phyloP scores from a whole-genome alignment of 2,329 filamentous ascomycete species.

The Penicillium aurantiogriseum region DNA sequence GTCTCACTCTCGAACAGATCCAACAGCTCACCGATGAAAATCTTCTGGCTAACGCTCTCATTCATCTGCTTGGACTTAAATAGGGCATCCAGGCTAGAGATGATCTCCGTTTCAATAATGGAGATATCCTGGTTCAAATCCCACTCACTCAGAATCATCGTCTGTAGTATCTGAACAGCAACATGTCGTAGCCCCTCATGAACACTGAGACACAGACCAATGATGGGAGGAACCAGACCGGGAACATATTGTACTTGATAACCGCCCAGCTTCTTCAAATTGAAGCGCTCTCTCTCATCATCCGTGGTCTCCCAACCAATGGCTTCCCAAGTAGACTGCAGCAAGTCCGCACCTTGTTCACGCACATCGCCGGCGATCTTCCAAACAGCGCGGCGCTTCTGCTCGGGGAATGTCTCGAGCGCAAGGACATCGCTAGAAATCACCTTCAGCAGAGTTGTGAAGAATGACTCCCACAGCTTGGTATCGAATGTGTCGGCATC shows the following conservation, averaged over 20 bases:
- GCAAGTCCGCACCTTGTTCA: constrained; percentile 81
- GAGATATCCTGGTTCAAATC: constrained; percentile 88
- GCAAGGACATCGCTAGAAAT: constrained; percentile 86
- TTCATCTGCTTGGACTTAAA: constrained; percentile 88
- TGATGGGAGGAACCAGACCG: constrained; percentile 82
- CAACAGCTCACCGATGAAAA: constrained; percentile 83
- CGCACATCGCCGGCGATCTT: constrained; percentile 97
- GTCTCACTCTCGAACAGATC: constrained; percentile 73
- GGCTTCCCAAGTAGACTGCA: constrained; percentile 85
- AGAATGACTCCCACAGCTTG: constrained; percentile 90
- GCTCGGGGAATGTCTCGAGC: constrained; percentile 92
- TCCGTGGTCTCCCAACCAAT: constrained; percentile 90
- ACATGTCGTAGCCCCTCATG: constrained; percentile 87
- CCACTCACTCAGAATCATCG: constrained; percentile 99
- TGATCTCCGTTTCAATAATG: constrained; percentile 92
- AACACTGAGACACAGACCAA: constrained; percentile 91
- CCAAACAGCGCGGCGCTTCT: constrained; percentile 95
- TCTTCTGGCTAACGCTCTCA: constrained; percentile 85
- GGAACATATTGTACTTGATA: constrained; percentile 99
- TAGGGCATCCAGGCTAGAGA: constrained; percentile 83
- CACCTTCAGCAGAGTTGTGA: constrained; percentile 81
- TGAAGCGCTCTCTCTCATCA: constrained; percentile 76
- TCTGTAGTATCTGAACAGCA: constrained; percentile 89
- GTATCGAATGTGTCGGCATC: constrained; percentile 91
- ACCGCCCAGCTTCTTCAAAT: constrained; percentile 80